Percentiles rank a stretch among this genome's conserved stretches.
Evolutionary conservation across 2,329 filamentous ascomycete genomes (phyloP).

Genomic region (Coniochaeta sp.): DNA sequence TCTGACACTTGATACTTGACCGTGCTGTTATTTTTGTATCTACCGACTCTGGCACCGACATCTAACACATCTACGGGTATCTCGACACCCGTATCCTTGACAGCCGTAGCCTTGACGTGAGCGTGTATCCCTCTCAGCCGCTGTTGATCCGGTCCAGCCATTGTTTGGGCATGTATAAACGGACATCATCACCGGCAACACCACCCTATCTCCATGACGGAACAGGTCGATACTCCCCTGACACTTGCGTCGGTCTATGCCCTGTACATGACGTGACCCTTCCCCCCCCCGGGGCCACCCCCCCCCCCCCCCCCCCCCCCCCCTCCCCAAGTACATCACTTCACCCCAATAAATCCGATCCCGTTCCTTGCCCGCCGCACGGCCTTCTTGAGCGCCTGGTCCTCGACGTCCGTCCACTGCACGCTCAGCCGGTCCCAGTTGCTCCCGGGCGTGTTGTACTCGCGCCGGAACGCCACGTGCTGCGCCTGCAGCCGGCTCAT

Average conservation of each 20-base stretch:
- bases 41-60: neutral
- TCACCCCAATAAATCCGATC: constrained; percentile 58
- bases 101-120: too few relatives aligned
- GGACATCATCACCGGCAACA: too few relatives aligned
- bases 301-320: neutral
- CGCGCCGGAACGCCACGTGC: constrained; percentile 53
- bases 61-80: neutral
- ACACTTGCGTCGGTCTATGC: too few relatives aligned
- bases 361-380: constrained; percentile 51
- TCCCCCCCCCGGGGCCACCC: too few relatives aligned
- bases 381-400: constrained; percentile 53
- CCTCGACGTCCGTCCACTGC: constrained; percentile 61
- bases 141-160: neutral
- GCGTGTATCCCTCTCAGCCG: too few relatives aligned
- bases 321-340: constrained; percentile 29
- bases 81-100: neutral
- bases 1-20: too few relatives aligned
- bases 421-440: constrained; percentile 63
- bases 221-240: too few relatives aligned
- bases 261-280: too few relatives aligned
- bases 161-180: too few relatives aligned
- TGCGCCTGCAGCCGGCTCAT: constrained; percentile 56
- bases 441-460: constrained; percentile 55
- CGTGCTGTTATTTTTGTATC: too few relatives aligned
- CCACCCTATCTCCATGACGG: too few relatives aligned